A percentile compares a stretch with the other conserved stretches of the same genome.
Evolutionary conservation across 2,329 filamentous ascomycete species (phyloP).

Genomic region (Colletotrichum somersetense): DNA sequence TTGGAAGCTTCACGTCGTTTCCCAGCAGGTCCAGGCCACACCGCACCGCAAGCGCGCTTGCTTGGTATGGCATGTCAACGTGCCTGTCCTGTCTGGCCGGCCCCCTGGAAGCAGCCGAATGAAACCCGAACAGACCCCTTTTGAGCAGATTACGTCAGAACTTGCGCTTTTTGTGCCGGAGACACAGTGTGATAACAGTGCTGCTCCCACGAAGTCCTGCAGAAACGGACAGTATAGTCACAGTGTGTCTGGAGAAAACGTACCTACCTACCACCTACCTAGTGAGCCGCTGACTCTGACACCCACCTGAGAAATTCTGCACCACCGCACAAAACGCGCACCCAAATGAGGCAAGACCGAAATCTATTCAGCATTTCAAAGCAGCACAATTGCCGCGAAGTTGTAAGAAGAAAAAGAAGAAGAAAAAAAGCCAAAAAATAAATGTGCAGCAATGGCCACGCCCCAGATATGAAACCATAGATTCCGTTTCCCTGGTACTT

Average conservation of each 20-base stretch:
- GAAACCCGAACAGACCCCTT: slow-evolving; percentile 37
- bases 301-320: slow-evolving; percentile 35
- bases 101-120: slow-evolving; percentile 22
- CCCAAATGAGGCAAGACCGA: slow-evolving; percentile 32
- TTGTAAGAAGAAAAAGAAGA: background rate
- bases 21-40: slow-evolving; percentile 8
- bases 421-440: background rate
- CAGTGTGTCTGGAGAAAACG: slow-evolving; percentile 8
- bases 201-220: rapidly evolving
- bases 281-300: slow-evolving; percentile 14
- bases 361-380: slow-evolving; percentile 34
- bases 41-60: slow-evolving; percentile 24
- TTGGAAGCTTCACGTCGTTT: slow-evolving; percentile 30
- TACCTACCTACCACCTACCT: background rate
- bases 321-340: slow-evolving; percentile 41
- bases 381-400: slow-evolving; percentile 36
- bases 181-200: background rate
- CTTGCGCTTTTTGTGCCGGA: slow-evolving; percentile 17
- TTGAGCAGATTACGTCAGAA: slow-evolving; percentile 40
- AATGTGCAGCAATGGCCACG: background rate
- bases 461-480: background rate
- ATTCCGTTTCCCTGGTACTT: background rate
- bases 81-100: background rate
- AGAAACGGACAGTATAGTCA: rapidly evolving
- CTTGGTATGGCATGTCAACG: slow-evolving; percentile 30